These are phyloP conservation scores for Backusella liffmaniae DNA, from an alignment of 192 early-diverging fungal species.

Conservation along the genomic window DNA sequence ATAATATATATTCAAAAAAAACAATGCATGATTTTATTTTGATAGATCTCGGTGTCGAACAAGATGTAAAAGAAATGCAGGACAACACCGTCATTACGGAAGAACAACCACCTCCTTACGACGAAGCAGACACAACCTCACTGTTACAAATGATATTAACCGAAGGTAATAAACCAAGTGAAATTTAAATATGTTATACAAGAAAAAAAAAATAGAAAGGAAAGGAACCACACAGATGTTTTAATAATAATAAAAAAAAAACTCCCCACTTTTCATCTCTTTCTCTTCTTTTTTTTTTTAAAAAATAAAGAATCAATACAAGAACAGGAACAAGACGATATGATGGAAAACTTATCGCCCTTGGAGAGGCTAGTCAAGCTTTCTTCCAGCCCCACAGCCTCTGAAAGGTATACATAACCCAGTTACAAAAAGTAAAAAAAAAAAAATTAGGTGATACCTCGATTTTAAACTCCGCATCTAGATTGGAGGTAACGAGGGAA, in stretches of 20 bases:
- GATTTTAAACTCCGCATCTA: conserved; percentile 6
- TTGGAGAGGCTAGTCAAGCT: neutral
- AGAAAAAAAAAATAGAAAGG: neutral
- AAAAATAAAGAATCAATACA: neutral
- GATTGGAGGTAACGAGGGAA: conserved; percentile 43
- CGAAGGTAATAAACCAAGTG: conserved; percentile 11
- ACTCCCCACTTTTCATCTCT: neutral
- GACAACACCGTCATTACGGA: neutral
- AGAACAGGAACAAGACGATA: neutral
- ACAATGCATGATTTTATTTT: neutral
- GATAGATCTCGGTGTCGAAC: conserved; percentile 2
- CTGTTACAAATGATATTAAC: conserved; percentile 11
- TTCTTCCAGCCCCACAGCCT: neutral
- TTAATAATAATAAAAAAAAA: neutral
- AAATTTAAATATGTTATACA: neutral
- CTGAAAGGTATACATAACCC: neutral
- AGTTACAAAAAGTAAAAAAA: neutral
- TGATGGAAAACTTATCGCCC: neutral
- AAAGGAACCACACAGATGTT: neutral
- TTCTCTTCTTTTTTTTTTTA: neutral
- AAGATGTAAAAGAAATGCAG: neutral
- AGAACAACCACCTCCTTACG: neutral
- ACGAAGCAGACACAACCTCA: neutral
- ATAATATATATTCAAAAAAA: neutral
- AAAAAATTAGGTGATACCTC: conserved; percentile 3